Evolutionary conservation across 2,329 filamentous ascomycete species (phyloP), one percentile per base, ranked within the genome.

Genomic region (Eurotiales sp.): DNA sequence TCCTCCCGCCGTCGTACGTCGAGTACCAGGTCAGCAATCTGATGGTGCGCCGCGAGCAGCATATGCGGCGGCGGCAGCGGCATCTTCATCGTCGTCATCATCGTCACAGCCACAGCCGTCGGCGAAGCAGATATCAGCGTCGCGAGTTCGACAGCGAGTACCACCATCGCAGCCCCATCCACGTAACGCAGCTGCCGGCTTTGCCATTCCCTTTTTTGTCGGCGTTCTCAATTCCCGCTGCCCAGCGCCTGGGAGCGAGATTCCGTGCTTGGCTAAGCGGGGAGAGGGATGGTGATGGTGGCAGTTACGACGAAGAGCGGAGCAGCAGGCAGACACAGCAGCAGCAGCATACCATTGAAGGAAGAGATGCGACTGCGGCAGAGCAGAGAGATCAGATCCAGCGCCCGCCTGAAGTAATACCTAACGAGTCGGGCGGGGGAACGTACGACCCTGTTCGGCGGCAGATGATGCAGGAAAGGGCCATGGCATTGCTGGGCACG

Each of bases 11-110:
- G 73, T 88, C 77, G 15, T 78, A 82, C 61, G 84, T 82, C 51
- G 84, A 86, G 0, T 72, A 75, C 0, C 77, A 77, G 15, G 84
- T 95, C 37, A 95, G 90, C 4, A 93, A 95, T 60, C 79, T 81
- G 14, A 95, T 95, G 87, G 90, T 95, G 5, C 84, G 88, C 17
- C 81, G 88, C 34, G 90, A 96, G 69, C 79, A 87, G 14, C 80
- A 86, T 21, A 73, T 90, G 11, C 75, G 86, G n/a, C 40, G 50
- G 36, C 12, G 32, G 17, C 29, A 29, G 34, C 19, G 34, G 22
- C 32, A 34, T 8, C 23, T 34, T 19, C 30, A 27, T 17, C 45
- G 12, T 11, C 44, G n/a, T 8, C 50, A 39, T 44, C 15, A 22
- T 42, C 46, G 22, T 25, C 23, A 46, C 21, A 27, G 32, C 19